A percentile compares a stretch with the other conserved stretches of the same genome.
Evolutionary conservation across 306 rosid species (phyloP).

Genomic region (Begonia loranthoides): DNA sequence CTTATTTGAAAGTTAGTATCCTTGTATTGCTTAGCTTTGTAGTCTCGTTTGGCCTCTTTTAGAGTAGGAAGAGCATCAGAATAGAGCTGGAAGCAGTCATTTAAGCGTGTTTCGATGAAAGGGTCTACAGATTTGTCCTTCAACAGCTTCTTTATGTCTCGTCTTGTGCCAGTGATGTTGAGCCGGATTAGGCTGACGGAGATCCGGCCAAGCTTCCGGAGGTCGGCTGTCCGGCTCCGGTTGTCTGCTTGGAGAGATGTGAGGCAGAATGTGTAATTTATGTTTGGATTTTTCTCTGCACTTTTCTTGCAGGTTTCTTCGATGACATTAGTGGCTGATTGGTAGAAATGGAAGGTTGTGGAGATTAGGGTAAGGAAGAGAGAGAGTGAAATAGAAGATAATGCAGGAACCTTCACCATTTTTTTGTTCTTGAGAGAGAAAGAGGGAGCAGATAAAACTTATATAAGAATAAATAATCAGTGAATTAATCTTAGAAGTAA

Average conservation of each 20-base stretch:
- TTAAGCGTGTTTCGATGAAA: conserved; percentile 20
- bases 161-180: conserved; percentile 33
- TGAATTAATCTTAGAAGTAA: too few species aligned
- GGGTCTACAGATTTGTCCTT: conserved; percentile 18
- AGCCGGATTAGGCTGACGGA: conserved; percentile 29
- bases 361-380: conserved; percentile 11
- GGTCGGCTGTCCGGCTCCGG: conserved; percentile 13
- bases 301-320: conserved; percentile 44
- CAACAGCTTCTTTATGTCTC: conserved; percentile 23
- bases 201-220: conserved; percentile 36
- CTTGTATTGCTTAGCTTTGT: conserved; percentile 23
- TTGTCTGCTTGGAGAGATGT: conserved; percentile 32
- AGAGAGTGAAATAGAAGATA: conserved; percentile 8
- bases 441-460: too few species aligned
- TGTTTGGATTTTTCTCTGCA: conserved; percentile 38
- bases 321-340: conserved; percentile 21
- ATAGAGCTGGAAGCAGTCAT: conserved; percentile 56
- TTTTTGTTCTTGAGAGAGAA: background rate
- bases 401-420: conserved; percentile 7
- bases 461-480: too few species aligned
- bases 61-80: conserved; percentile 26
- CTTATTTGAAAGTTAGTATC: conserved; percentile 35
- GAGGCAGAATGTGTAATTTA: conserved; percentile 47
- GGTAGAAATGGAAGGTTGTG: conserved; percentile 2
- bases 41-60: conserved; percentile 30